Conservation (phyloP, 305 asterid species). For the Stenogyne calaminthoides region DNA sequence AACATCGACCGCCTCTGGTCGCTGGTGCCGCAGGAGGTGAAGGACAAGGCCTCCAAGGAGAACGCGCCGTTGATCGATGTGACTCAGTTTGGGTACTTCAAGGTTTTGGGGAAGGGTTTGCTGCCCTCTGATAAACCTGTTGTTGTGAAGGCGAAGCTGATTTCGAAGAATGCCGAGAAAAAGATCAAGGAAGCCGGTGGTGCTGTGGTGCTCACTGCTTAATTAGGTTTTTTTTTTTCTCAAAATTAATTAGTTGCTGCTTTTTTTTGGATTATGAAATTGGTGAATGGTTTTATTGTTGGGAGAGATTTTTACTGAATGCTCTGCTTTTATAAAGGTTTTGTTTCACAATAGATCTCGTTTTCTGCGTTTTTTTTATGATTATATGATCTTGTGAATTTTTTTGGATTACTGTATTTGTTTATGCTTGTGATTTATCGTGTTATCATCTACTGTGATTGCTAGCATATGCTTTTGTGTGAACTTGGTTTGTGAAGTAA, state of each 20-base stretch:
- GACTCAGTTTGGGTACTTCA: slow-evolving; percentile 75
- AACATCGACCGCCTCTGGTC: slow-evolving; percentile 79
- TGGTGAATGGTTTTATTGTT: slow-evolving; percentile 10
- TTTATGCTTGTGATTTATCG: neutral
- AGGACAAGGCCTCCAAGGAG: slow-evolving; percentile 56
- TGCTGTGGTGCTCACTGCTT: slow-evolving; percentile 78
- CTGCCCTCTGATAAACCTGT: slow-evolving; percentile 59
- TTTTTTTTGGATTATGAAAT: slow-evolving; percentile 12
- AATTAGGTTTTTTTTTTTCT: slow-evolving; percentile 37
- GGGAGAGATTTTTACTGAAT: neutral
- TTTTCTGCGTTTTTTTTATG: neutral
- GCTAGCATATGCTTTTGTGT: neutral
- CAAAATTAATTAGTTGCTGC: no score
- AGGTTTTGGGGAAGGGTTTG: slow-evolving; percentile 79
- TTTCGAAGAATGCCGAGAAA: slow-evolving; percentile 79
- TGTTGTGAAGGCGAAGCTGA: slow-evolving; percentile 74
- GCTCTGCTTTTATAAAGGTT: slow-evolving; percentile 13
- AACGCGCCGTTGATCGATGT: slow-evolving; percentile 70
- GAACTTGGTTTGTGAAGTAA: neutral
- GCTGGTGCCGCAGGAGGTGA: slow-evolving; percentile 66
- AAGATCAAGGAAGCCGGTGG: slow-evolving; percentile 92
- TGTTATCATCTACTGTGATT: neutral
- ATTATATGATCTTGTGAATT: neutral
- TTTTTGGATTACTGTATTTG: no score
- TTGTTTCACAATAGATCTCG: neutral